A percentile compares a stretch with the other conserved stretches of the same genome.
Conservation (phyloP, 306 rosid genomes). For the Luffa acutangula region DNA sequence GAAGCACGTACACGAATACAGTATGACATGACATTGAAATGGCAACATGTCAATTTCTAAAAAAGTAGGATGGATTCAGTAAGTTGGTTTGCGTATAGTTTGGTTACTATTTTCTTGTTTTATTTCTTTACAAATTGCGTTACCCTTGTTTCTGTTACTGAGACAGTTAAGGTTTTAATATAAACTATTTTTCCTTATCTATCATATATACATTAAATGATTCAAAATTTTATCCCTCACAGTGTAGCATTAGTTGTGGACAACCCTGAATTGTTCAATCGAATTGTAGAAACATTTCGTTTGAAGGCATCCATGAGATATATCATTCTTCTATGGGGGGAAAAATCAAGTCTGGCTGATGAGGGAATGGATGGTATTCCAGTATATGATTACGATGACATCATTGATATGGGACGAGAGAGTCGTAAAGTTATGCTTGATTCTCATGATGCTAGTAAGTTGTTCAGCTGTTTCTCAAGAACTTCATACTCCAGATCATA, state of each 20-base stretch:
- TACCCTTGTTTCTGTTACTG: not conserved
- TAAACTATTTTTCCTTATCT: not conserved
- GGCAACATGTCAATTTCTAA: not conserved
- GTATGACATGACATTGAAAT: too few relatives aligned
- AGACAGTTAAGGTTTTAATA: not conserved
- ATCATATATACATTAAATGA: not conserved
- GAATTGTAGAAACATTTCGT: conserved; percentile 43
- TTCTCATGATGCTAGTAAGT: conserved; percentile 53
- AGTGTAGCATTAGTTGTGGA: conserved; percentile 86
- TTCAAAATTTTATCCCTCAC: conserved; percentile 14
- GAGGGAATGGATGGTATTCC: conserved; percentile 35
- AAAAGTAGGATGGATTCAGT: not conserved
- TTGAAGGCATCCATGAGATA: conserved; percentile 49
- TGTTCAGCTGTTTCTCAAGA: conserved; percentile 12
- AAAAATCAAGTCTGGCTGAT: conserved; percentile 44
- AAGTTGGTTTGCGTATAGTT: not conserved
- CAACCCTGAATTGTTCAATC: conserved; percentile 68
- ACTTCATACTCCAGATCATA: not conserved
- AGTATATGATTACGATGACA: conserved; percentile 47
- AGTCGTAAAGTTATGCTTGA: conserved; percentile 35
- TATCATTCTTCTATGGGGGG: conserved; percentile 90
- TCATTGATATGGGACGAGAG: conserved; percentile 50
- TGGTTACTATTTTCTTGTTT: not conserved
- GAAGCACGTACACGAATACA: too few relatives aligned
- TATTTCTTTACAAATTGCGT: not conserved